Evolutionary conservation across 2,329 filamentous ascomycete genomes (phyloP).

Genomic region (Volutella citrinella): DNA sequence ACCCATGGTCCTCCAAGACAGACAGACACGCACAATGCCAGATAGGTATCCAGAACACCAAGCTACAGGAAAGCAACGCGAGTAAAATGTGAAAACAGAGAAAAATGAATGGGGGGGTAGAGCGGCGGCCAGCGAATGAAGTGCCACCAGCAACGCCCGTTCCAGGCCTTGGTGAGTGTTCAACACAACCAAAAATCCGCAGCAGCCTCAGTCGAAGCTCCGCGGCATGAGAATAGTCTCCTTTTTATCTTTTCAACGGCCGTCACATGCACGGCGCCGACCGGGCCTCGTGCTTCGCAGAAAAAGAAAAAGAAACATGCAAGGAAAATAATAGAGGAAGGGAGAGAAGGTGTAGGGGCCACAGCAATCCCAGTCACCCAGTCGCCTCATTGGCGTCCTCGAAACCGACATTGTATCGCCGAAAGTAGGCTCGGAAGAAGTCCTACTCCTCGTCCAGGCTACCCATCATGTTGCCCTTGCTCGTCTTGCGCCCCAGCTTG

Average conservation of each 20-base stretch:
- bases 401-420: slow-evolving; percentile 22
- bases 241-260: no score
- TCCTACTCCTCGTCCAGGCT: slow-evolving; percentile 55
- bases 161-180: no score
- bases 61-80: slow-evolving; percentile 23
- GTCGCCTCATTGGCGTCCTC: no score
- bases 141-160: no score
- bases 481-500: slow-evolving; percentile 68
- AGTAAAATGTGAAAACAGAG: slow-evolving; percentile 9
- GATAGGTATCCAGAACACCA: slow-evolving; percentile 36
- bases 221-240: no score
- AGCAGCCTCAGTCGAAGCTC: no score
- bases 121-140: no score
- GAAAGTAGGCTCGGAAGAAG: slow-evolving; percentile 31
- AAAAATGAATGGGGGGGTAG: slow-evolving; percentile 3
- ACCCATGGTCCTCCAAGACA: slow-evolving; percentile 8
- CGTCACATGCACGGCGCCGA: no score
- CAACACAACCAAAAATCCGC: no score
- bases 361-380: no score
- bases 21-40: slow-evolving; percentile 18
- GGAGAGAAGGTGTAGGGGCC: no score
- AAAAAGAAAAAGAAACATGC: slow-evolving; percentile 8
- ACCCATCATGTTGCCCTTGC: slow-evolving; percentile 53
- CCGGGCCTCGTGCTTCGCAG: no score
- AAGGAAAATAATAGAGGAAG: slow-evolving; percentile 1